phyloP scores from a whole-genome alignment of 2,329 filamentous ascomycete genomes.

The Didymella glomerata region DNA sequence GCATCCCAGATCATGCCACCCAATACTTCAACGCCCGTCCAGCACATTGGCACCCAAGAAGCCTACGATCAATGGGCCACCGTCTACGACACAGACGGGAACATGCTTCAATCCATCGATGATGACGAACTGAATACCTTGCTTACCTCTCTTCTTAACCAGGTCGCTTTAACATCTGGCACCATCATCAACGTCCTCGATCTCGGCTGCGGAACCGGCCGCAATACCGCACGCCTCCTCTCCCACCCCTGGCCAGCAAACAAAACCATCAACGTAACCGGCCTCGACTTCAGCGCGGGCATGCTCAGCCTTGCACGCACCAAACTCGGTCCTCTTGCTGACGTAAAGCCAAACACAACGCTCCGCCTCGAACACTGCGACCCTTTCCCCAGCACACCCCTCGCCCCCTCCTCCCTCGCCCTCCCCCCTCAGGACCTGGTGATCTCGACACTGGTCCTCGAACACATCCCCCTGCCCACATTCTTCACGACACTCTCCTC shows the following conservation, averaged over 20 bases:
- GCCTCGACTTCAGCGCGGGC: constrained; percentile 64
- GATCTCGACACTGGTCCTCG: constrained; percentile 69
- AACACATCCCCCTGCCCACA: constrained; percentile 64
- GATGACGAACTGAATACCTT: constrained; percentile 62
- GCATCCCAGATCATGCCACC: constrained; percentile 22
- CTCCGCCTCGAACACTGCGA: constrained; percentile 39
- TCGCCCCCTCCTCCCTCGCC: constrained; percentile 7
- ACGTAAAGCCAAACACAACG: background rate
- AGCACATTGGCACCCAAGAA: constrained; percentile 52
- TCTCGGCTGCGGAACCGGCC: constrained; percentile 71
- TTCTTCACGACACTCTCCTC: constrained; percentile 60
- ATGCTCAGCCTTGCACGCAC: constrained; percentile 65
- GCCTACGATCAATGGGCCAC: constrained; percentile 61
- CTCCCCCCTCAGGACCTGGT: constrained; percentile 54
- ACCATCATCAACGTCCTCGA: constrained; percentile 60
- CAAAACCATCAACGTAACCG: constrained; percentile 54
- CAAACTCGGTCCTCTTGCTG: constrained; percentile 39
- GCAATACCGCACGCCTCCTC: constrained; percentile 66
- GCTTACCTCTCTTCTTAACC: constrained; percentile 59
- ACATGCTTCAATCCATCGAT: constrained; percentile 72
- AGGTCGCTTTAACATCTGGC: constrained; percentile 28
- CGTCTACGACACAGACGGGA: constrained; percentile 71
- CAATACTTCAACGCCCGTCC: constrained; percentile 31
- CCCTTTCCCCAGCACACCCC: constrained; percentile 34
- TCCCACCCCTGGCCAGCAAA: constrained; percentile 39